Percentiles rank a stretch among this genome's conserved stretches.
These are phyloP conservation scores for Aspergillus cristatus DNA, from an alignment of 495 filamentous ascomycete genomes.

Conservation along the genomic window DNA sequence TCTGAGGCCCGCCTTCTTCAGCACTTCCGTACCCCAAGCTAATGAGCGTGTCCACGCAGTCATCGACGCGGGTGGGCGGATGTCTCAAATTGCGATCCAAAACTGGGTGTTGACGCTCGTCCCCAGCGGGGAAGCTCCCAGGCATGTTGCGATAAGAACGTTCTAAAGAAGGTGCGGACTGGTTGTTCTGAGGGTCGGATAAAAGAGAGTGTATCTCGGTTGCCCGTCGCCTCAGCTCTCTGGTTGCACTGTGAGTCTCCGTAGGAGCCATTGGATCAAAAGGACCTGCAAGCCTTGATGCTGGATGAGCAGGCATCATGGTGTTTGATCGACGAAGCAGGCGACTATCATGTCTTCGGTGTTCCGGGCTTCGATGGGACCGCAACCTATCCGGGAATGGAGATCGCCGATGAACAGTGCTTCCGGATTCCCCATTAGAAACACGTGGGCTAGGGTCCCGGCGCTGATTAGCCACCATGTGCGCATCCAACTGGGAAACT, in stretches of 20 bases:
- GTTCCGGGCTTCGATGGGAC: background rate
- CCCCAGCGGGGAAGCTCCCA: no score
- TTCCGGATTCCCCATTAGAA: background rate
- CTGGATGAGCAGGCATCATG: constrained; percentile 8
- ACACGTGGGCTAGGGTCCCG: background rate
- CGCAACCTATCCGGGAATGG: no score
- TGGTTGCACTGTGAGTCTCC: constrained; percentile 1
- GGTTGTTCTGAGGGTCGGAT: no score
- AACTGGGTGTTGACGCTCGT: constrained; percentile 2
- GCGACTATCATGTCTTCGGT: background rate
- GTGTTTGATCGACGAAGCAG: constrained; percentile 20
- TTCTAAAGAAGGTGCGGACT: no score
- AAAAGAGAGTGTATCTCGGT: constrained; percentile 20
- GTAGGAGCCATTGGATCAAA: constrained; percentile 12
- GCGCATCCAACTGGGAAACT: constrained; percentile 36
- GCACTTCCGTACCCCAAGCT: constrained; percentile 42
- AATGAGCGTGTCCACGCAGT: constrained; percentile 37
- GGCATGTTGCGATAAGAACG: background rate
- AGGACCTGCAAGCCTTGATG: constrained; percentile 10
- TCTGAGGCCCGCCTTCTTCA: constrained; percentile 30
- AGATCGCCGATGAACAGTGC: no score
- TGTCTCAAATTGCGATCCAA: constrained; percentile 14
- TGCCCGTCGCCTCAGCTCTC: constrained; percentile 17
- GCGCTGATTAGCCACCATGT: constrained; percentile 21
- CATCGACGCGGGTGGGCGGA: constrained; percentile 23